Conservation (phyloP, 2,329 filamentous ascomycete species). For the Trichoderma simmonsii region DNA sequence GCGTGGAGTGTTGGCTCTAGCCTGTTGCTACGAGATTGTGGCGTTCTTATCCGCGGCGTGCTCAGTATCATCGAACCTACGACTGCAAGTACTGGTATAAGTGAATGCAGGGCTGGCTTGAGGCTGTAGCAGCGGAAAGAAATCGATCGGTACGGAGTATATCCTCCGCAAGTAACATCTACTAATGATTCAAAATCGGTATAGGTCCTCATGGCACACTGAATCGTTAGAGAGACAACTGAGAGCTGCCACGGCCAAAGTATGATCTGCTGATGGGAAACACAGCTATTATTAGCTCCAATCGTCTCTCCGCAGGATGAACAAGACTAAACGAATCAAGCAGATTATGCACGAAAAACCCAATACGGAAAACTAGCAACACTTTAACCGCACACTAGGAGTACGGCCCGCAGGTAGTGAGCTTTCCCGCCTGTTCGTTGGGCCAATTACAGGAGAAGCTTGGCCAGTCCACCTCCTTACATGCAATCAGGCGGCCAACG, state of each 20-base stretch:
- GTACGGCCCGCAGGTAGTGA: constrained; percentile 5
- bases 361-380: constrained; percentile 4
- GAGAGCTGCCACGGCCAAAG: not conserved
- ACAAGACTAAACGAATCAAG: constrained; percentile 7
- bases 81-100: not conserved
- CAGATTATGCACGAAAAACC: constrained; percentile 8
- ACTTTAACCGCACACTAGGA: constrained; percentile 15
- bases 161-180: not conserved
- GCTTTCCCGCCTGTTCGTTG: not conserved
- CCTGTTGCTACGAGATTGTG: not conserved
- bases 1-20: not conserved
- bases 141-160: not conserved
- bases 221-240: not conserved
- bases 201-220: not conserved
- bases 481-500: constrained; percentile 2
- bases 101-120: not conserved
- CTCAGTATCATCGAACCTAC: not conserved
- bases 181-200: not conserved
- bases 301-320: constrained; percentile 3
- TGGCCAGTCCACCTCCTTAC: not conserved
- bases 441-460: not conserved
- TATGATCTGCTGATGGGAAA: not conserved
- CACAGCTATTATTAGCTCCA: constrained; percentile 8
- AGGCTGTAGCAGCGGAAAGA: not conserved
- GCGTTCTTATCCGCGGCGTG: not conserved